Evolutionary conservation across 2,329 filamentous ascomycete species (phyloP).

Genomic region (Beauveria sp.): DNA sequence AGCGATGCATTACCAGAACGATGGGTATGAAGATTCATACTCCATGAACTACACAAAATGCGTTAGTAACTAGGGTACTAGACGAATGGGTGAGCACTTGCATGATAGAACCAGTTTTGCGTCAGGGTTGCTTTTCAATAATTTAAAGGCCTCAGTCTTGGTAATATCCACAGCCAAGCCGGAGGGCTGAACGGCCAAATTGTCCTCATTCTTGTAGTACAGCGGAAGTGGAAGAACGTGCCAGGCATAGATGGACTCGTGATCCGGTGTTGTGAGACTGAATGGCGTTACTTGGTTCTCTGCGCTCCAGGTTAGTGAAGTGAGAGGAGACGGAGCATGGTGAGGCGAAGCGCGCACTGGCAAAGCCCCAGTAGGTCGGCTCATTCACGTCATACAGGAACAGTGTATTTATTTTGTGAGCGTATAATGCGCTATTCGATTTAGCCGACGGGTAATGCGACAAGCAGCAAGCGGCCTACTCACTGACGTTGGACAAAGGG

Average conservation of each 20-base stretch:
- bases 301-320: constrained; percentile 26
- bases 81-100: constrained; percentile 26
- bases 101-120: constrained; percentile 58
- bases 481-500: constrained; percentile 76
- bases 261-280: constrained; percentile 64
- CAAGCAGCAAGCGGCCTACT: constrained; percentile 21
- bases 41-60: constrained; percentile 41
- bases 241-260: constrained; percentile 78
- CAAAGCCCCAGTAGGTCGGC: constrained; percentile 80
- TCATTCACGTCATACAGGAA: constrained; percentile 66
- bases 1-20: constrained; percentile 8
- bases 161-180: constrained; percentile 48
- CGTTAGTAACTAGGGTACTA: constrained; percentile 10
- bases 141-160: constrained; percentile 48
- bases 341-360: constrained; percentile 44
- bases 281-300: constrained; percentile 88
- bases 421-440: constrained; percentile 63
- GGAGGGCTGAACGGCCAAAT: constrained; percentile 44
- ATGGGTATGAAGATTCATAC: constrained; percentile 29
- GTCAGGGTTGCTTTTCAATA: constrained; percentile 56
- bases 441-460: not conserved
- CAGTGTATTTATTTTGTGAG: constrained; percentile 67
- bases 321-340: not conserved
- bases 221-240: constrained; percentile 75
- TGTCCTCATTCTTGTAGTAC: constrained; percentile 63